A percentile compares a stretch with the other conserved stretches of the same genome.
These are phyloP conservation scores for Fraxinus velutina DNA, from an alignment of 305 asterid species.

Conservation along the genomic window DNA sequence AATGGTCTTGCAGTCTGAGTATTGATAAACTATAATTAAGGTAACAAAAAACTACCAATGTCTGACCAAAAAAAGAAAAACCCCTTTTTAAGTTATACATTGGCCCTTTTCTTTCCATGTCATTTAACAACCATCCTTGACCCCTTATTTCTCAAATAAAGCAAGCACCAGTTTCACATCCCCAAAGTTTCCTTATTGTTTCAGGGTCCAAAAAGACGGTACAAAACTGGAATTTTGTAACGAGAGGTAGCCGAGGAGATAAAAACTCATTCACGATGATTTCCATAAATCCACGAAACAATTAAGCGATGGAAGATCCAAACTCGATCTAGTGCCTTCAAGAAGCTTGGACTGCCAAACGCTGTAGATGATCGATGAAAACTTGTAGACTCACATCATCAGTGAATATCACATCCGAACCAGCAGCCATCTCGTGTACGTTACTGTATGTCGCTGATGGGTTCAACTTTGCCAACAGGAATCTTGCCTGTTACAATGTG, in stretches of 20 bases:
- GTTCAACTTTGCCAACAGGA: slow-evolving; percentile 87
- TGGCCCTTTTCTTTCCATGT: background rate
- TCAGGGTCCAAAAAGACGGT: background rate
- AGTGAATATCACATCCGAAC: slow-evolving; percentile 83
- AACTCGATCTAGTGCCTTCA: slow-evolving; percentile 25
- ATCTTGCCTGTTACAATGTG: slow-evolving; percentile 69
- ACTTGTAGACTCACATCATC: slow-evolving; percentile 96
- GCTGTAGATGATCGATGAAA: slow-evolving; percentile 90
- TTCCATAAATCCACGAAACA: background rate
- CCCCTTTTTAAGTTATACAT: background rate
- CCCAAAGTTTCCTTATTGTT: background rate
- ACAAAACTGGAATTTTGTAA: background rate
- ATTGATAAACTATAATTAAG: background rate
- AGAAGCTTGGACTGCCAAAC: slow-evolving; percentile 92
- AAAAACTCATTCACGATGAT: background rate
- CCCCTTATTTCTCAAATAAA: slow-evolving; percentile 4
- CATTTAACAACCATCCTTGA: background rate
- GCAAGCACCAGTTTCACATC: background rate
- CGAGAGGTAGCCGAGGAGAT: slow-evolving; percentile 6
- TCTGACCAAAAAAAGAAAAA: background rate
- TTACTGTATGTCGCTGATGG: slow-evolving; percentile 93
- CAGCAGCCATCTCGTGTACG: slow-evolving; percentile 79
- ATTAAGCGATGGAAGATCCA: background rate
- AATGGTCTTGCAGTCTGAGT: background rate
- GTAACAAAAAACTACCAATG: background rate